A percentile compares a stretch with the other conserved stretches of the same genome.
phyloP scores from a whole-genome alignment of 2,329 filamentous ascomycete genomes.

The Neurospora sp. region DNA sequence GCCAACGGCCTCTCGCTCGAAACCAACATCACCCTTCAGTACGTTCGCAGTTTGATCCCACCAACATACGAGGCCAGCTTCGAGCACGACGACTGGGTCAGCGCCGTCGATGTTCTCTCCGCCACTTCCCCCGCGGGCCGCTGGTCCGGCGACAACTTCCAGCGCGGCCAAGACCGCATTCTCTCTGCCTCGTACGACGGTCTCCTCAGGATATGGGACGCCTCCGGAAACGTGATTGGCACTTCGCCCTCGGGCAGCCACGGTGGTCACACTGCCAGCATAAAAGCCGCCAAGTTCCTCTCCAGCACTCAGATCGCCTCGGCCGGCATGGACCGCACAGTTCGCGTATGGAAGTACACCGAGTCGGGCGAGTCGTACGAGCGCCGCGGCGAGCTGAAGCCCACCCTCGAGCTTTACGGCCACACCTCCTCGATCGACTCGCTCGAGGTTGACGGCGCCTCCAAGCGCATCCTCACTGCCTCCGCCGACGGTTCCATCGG shows the following conservation, averaged over 20 bases:
- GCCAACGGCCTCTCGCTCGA: conserved; percentile 82
- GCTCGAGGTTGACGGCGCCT: conserved; percentile 55
- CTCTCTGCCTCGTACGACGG: conserved; percentile 94
- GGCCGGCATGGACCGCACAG: conserved; percentile 71
- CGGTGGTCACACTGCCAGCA: conserved; percentile 64
- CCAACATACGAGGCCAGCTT: conserved; percentile 85
- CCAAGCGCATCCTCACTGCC: conserved; percentile 72
- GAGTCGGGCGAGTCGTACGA: conserved; percentile 45
- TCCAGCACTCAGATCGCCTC: conserved; percentile 71
- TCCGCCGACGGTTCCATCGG: conserved; percentile 75
- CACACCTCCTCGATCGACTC: conserved; percentile 67
- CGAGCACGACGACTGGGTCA: conserved; percentile 97
- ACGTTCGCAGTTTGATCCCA: conserved; percentile 83
- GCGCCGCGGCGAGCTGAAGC: conserved; percentile 53
- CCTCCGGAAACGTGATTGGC: conserved; percentile 73
- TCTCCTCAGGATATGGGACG: conserved; percentile 78
- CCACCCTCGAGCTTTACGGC: conserved; percentile 72
- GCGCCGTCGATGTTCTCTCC: conserved; percentile 73
- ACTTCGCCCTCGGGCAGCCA: conserved; percentile 57
- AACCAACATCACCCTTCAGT: conserved; percentile 79
- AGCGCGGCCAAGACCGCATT: conserved; percentile 56
- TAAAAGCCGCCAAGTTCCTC: conserved; percentile 78
- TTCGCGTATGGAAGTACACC: conserved; percentile 82
- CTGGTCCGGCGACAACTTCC: conserved; percentile 41
- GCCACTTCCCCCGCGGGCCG: conserved; percentile 48